Evolutionary conservation across 2,329 filamentous ascomycete species (phyloP).

Genomic region (Venturia pyrina): DNA sequence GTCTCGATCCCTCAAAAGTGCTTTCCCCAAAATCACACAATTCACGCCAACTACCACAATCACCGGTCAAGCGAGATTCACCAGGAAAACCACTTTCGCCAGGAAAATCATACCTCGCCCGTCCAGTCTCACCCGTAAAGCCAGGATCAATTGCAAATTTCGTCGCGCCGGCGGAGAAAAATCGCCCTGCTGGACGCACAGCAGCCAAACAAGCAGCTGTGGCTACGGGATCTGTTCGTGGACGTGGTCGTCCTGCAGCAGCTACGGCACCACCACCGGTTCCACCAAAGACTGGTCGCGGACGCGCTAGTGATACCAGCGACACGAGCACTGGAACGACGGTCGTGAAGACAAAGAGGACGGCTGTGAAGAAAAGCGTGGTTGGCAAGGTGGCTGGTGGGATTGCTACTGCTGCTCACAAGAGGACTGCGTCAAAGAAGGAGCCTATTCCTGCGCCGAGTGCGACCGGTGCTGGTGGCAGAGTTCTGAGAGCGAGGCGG

Average conservation of each 20-base stretch:
- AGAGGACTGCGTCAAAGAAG: slow-evolving; percentile 9
- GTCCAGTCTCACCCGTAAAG: slow-evolving; percentile 48
- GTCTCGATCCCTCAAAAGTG: slow-evolving; percentile 44
- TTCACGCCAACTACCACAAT: slow-evolving; percentile 55
- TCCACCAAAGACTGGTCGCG: slow-evolving; percentile 31
- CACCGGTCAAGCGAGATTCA: slow-evolving; percentile 32
- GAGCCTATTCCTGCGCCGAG: slow-evolving; percentile 6
- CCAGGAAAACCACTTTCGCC: slow-evolving; percentile 31
- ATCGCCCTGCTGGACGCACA: slow-evolving; percentile 29
- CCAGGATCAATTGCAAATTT: slow-evolving; percentile 12
- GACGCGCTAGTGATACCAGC: slow-evolving; percentile 46
- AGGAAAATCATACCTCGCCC: slow-evolving; percentile 47
- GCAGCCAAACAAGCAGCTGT: slow-evolving; percentile 21
- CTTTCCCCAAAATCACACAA: slow-evolving; percentile 79
- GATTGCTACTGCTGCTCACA: slow-evolving; percentile 9
- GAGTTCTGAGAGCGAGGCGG: slow-evolving; percentile 5
- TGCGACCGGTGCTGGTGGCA: slow-evolving; percentile 2
- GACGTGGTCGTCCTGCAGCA: slow-evolving; percentile 21
- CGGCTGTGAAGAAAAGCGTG: slow-evolving; percentile 9
- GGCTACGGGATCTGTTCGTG: slow-evolving; percentile 14
- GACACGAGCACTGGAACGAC: slow-evolving; percentile 53
- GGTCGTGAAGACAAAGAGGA: slow-evolving; percentile 46
- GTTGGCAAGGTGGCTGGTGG: slow-evolving; percentile 8
- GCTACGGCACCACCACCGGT: slow-evolving; percentile 22
- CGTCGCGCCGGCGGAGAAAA: slow-evolving; percentile 14